These are phyloP conservation scores for Talaromyces sp. DNA, from an alignment of 2,329 filamentous ascomycete genomes.

Conservation along the genomic window DNA sequence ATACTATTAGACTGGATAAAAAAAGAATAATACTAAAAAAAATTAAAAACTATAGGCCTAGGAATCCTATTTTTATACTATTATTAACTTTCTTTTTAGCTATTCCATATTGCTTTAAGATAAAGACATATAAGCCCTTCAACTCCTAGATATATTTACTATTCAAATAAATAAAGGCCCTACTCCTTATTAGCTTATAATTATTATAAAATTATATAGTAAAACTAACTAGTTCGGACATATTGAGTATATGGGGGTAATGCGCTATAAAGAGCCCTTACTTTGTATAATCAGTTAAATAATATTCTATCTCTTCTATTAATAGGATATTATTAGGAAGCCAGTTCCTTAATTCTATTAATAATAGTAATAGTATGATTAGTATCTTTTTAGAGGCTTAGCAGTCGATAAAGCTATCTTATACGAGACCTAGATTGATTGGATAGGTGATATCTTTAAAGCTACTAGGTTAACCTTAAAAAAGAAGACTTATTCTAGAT, in stretches of 20 bases:
- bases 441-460: not conserved
- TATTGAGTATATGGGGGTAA: not conserved
- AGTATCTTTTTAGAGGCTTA: not conserved
- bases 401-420: not conserved
- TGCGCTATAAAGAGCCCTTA: not conserved
- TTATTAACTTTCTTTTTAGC: not conserved
- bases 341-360: not conserved
- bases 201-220: not conserved
- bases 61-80: not conserved
- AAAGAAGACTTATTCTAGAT: not conserved
- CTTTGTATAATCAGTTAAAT: conserved; percentile 1
- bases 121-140: not conserved
- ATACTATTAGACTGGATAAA: not conserved
- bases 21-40: not conserved
- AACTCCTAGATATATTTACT: conserved; percentile 3
- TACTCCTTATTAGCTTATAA: not conserved
- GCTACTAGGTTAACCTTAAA: not conserved
- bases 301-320: no score
- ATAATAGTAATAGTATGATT: not conserved
- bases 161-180: not conserved
- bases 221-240: not conserved
- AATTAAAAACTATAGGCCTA: not conserved
- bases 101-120: not conserved
- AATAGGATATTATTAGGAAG: no score
- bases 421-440: not conserved